phyloP scores from a whole-genome alignment of 129 eudicot genomes.

The Centaurea solstitialis region DNA sequence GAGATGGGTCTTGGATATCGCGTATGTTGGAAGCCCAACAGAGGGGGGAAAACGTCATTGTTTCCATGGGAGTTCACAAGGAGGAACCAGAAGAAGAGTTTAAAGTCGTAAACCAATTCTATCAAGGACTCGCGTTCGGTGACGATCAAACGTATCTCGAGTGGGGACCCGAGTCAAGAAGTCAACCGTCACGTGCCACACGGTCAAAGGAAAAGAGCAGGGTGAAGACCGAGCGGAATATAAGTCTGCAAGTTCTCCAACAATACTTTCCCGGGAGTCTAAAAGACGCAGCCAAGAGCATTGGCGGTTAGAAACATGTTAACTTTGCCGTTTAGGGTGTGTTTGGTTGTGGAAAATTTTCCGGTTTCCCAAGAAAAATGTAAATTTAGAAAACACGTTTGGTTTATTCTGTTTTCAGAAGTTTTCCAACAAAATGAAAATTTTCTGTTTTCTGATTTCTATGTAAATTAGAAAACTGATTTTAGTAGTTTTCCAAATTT shows the following conservation, averaged over 20 bases:
- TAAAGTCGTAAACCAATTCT: slow-evolving; percentile 39
- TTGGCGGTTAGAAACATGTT: slow-evolving; percentile 54
- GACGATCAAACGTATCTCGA: slow-evolving; percentile 31
- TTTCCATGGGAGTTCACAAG: slow-evolving; percentile 51
- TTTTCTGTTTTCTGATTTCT: too few species aligned
- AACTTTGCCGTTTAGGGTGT: slow-evolving; percentile 4
- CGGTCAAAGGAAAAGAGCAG: slow-evolving; percentile 36
- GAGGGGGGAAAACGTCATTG: slow-evolving; percentile 60
- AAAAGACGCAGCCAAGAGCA: slow-evolving; percentile 68
- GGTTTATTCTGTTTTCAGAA: too few species aligned
- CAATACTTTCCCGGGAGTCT: slow-evolving; percentile 68
- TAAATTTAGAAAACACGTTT: too few species aligned
- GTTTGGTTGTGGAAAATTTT: too few species aligned
- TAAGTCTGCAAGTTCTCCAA: slow-evolving; percentile 60
- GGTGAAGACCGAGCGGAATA: slow-evolving; percentile 48
- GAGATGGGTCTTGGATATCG: slow-evolving; percentile 53
- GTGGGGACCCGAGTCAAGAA: slow-evolving; percentile 28
- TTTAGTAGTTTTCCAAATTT: too few species aligned
- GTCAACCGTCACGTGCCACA: slow-evolving; percentile 19
- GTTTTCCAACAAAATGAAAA: too few species aligned
- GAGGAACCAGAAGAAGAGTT: slow-evolving; percentile 67
- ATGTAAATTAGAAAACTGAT: too few species aligned
- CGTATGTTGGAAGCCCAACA: slow-evolving; percentile 55
- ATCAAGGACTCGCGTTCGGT: slow-evolving; percentile 23
- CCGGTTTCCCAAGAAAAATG: too few species aligned